Percentiles rank a stretch among this genome's conserved stretches.
Evolutionary conservation across 140 eudicot species (phyloP).

Genomic region (Oenanthe javanica): DNA sequence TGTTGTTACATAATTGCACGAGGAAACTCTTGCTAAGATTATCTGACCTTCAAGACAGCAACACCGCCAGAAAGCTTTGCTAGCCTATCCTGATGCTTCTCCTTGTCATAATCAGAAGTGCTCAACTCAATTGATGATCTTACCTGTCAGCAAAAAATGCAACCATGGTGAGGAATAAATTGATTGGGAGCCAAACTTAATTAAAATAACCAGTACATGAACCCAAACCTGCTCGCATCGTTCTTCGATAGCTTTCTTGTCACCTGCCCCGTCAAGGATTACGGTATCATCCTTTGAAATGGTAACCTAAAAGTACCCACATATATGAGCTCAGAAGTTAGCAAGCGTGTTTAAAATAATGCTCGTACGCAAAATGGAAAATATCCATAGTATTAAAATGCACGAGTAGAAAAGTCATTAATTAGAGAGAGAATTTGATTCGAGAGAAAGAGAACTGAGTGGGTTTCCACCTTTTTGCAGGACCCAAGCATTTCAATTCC

Average conservation of each 20-base stretch:
- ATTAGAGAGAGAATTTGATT: not conserved
- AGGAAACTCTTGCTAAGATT: not conserved
- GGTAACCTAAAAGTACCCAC: slow-evolving; percentile 31
- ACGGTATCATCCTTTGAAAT: slow-evolving; percentile 62
- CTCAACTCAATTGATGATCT: slow-evolving; percentile 49
- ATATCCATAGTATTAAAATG: not conserved
- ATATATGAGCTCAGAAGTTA: not conserved
- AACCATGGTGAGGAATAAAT: not conserved
- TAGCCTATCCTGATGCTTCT: slow-evolving; percentile 61
- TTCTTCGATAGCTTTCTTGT: slow-evolving; percentile 60
- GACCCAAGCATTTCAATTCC: slow-evolving; percentile 61
- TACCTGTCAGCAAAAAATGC: slow-evolving; percentile 25
- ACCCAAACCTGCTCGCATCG: slow-evolving; percentile 56
- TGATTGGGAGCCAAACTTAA: not conserved
- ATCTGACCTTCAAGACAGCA: slow-evolving; percentile 58
- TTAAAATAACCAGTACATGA: not conserved
- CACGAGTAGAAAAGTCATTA: not conserved
- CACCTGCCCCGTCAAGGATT: slow-evolving; percentile 72
- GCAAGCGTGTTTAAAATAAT: not conserved
- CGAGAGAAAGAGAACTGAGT: not conserved
- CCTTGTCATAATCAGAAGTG: slow-evolving; percentile 75
- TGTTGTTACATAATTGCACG: not conserved
- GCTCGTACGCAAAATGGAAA: not conserved
- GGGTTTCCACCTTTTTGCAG: slow-evolving; percentile 54
- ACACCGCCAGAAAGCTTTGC: slow-evolving; percentile 83